Conservation (phyloP, 768 basidiomycete genomes). For the Rhodotorula graminis region DNA sequence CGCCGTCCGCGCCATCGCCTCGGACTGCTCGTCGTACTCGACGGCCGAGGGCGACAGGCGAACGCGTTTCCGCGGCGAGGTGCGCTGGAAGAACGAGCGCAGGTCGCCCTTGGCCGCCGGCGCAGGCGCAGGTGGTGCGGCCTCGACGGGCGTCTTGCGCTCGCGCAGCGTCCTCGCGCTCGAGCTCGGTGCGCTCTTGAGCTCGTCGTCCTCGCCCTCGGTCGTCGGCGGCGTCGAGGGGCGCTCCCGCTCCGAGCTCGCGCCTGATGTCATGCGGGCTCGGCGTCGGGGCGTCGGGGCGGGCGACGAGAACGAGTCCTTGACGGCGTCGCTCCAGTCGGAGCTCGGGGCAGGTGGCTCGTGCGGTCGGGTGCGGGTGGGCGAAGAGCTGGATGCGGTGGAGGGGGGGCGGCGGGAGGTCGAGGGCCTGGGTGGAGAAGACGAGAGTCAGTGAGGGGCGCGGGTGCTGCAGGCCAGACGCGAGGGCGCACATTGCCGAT, state of each 20-base stretch:
- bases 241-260: neutral
- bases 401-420: neutral
- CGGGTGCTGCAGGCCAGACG: neutral
- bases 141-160: neutral
- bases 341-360: neutral
- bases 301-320: neutral
- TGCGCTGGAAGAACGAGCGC: constrained; percentile 13
- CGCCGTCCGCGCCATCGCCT: neutral
- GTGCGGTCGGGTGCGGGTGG: neutral
- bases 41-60: neutral
- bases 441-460: neutral
- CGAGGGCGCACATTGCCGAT: too few relatives aligned
- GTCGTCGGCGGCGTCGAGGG: neutral
- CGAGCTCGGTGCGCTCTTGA: too few relatives aligned
- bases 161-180: neutral
- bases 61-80: constrained; percentile 2
- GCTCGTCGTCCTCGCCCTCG: neutral
- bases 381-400: neutral
- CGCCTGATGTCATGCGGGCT: neutral
- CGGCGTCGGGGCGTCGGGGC: too few relatives aligned
- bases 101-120: constrained; percentile 6
- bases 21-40: neutral
- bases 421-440: neutral
- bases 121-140: neutral
- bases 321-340: constrained; percentile 8